Conservation (phyloP, 2,329 filamentous ascomycete genomes). For the Lomentospora prolificans region DNA sequence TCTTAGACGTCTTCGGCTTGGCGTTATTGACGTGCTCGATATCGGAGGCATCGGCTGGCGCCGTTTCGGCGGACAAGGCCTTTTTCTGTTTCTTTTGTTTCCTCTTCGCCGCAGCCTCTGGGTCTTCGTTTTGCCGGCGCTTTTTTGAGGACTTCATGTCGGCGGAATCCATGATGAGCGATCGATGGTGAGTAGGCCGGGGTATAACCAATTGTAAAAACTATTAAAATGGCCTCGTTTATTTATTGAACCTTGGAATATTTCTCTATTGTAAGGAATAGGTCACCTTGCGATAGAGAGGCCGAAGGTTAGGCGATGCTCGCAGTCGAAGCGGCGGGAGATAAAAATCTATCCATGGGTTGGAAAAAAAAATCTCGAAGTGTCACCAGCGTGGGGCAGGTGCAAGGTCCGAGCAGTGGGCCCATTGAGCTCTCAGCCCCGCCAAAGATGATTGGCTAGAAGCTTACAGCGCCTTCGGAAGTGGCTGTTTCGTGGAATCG, state of each 20-base stretch:
- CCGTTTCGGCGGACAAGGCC: neutral
- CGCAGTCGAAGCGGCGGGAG: neutral
- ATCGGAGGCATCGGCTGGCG: neutral
- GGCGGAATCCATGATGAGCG: conserved; percentile 1
- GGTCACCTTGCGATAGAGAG: neutral
- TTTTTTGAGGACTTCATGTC: conserved; percentile 5
- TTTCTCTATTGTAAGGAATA: too few species aligned
- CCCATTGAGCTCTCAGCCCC: neutral
- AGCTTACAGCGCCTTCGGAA: neutral
- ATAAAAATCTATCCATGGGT: neutral
- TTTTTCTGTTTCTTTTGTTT: conserved; percentile 8
- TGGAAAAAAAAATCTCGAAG: conserved; percentile 6
- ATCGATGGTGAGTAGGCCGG: neutral
- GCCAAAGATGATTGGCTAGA: neutral
- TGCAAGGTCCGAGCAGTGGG: conserved; percentile 5
- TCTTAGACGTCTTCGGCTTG: neutral
- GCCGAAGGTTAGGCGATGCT: neutral
- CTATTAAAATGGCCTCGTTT: too few species aligned
- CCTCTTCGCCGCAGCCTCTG: conserved; percentile 1
- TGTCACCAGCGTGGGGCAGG: conserved; percentile 7
- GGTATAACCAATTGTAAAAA: too few species aligned
- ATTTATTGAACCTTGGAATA: too few species aligned
- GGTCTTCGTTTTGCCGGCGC: conserved; percentile 4
- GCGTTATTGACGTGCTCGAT: neutral
- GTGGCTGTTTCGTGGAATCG: neutral